Conservation (phyloP, 129 eudicot genomes). For the Scalesia atractyloides region DNA sequence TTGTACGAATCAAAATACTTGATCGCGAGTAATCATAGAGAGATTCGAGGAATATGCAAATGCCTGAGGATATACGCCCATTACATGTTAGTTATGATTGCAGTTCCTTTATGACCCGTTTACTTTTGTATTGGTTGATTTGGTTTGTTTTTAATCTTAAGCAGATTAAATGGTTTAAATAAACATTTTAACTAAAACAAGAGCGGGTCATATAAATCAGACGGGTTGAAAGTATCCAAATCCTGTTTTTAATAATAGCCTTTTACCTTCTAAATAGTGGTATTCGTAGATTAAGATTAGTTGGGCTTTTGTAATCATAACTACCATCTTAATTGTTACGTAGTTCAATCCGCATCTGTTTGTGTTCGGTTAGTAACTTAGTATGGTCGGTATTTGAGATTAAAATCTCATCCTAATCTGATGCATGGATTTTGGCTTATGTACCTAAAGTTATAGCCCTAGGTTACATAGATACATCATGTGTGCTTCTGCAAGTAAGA, state of each 20-base stretch:
- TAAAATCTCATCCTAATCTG: too few relatives aligned
- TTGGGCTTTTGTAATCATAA: not conserved
- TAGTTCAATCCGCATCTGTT: not conserved
- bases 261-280: not conserved
- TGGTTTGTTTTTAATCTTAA: not conserved
- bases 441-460: too few relatives aligned
- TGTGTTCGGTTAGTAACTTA: too few relatives aligned
- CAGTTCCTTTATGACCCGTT: not conserved
- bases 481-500: too few relatives aligned
- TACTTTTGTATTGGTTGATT: not conserved
- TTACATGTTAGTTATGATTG: not conserved
- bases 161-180: not conserved
- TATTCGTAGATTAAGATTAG: not conserved
- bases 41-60: not conserved
- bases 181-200: not conserved
- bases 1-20: not conserved
- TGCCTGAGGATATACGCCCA: not conserved
- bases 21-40: not conserved
- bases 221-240: not conserved
- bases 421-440: too few relatives aligned
- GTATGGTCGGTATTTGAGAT: too few relatives aligned
- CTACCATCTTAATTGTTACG: not conserved
- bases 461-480: too few relatives aligned
- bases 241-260: not conserved
- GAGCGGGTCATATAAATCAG: not conserved